Base-by-base conservation (phyloP, 108 stramenopile genomes). In the Schizochytrium sp. region DNA sequence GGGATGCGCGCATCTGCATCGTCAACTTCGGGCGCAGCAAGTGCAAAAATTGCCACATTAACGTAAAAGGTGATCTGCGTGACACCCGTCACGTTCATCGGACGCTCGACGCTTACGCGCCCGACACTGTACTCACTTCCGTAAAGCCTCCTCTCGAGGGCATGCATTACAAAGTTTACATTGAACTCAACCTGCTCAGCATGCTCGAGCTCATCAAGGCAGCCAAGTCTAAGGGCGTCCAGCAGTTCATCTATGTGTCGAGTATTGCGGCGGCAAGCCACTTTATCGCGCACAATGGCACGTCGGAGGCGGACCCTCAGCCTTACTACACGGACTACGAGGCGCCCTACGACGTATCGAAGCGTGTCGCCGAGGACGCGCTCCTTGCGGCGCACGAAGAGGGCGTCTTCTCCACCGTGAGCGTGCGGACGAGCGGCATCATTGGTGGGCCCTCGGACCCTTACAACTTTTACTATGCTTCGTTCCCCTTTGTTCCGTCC, bases 331-430 rank as follows among this genome's bases (percentile, higher is more conserved):
- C 72, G 16, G 72, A 83, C 51, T 83, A 83, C 4, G 72, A 83
- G 51, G 72, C 72, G 51, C 72, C 72, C 16, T 83, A 83, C 72
- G 72, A 83, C 51, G 72, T 83, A 10, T 83, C 72, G 48, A 83
- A 83, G 51, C 72, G 72, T n/a, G 51, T 83, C 51, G 72, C 72
- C 51, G 72, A 83, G 72, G 72, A 83, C 51, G 44, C 51, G 19
- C 8, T 83, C 18, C 5, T 83, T 47, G 72, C 44, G 51, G 72
- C 72, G 10, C 72, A 83, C 51, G 72, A 83, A 2, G 16, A 10
- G 18, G 72, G 72, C 48, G 72, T 83, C 23, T 83, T 83, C 4
- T 51, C 44, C 8, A 53, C 51, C 23, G 51, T 83, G 44, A 83
- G 72, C 72, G 45, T 83, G 16, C 72, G 72, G 43, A 83, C 72